Base-by-base conservation (phyloP, 2,329 filamentous ascomycete genomes). In the Arachnomyces sp. region DNA sequence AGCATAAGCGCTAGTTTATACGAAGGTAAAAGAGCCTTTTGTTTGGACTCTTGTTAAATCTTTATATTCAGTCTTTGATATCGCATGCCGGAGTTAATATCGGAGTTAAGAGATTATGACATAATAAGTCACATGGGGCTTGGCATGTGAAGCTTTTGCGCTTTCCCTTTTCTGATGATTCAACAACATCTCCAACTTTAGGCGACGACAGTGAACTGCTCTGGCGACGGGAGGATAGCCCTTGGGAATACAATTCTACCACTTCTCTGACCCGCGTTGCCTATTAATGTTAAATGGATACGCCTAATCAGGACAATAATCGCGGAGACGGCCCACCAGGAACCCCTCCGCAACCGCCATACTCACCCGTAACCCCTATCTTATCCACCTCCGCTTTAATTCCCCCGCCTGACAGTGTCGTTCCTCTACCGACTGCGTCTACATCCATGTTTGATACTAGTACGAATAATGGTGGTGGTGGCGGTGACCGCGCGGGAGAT, bases 311-410 rank as follows among this genome's bases (percentile, higher is more conserved):
- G 17, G 17, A 43, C 15, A 45, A 57, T 34, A 25, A 25, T 25
- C 20, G 20, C 20, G 20, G 20, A 25, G 20, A 25, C 20, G 20
- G 20, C 20, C 55, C 54, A 8, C 58, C 57, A 32, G 56, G 58
- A 30, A 66, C 64, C 31, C 63, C 64, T 34, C 62, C 66, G 38
- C 63, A 59, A 29, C 66, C 66, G 16, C 65, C 66, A 17, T 69
- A 68, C 53, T 69, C 66, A 14, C 66, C 66, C 8, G 64, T 70
- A 30, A 70, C 66, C 14, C 66, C 66, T 3, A 65, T 65, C 18
- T 52, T 67, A 39, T 56, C 63, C 17, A 50, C 56, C n/a, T 36
- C 47, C 31, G 43, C 45, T 34, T 41, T 55, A 25, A 31, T 43
- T 7, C 39, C 45, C 13, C 34, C 41, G 14, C 28, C 20, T 5